A percentile compares a stretch with the other conserved stretches of the same genome.
phyloP scores from a whole-genome alignment of 2,329 filamentous ascomycete species.

The Pleurostoma richardsiae region DNA sequence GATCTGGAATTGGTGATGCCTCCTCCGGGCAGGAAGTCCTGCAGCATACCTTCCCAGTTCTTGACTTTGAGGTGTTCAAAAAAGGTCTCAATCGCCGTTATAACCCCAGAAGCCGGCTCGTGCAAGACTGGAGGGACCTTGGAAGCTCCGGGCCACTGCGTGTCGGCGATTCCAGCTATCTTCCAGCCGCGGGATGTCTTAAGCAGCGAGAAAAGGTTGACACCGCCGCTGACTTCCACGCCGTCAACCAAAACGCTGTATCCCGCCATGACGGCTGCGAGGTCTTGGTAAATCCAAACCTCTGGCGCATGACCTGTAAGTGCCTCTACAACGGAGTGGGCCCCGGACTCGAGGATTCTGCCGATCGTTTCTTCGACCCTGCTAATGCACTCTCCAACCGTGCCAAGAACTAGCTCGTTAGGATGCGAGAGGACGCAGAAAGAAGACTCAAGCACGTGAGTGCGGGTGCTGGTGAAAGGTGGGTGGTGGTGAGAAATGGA shows the following conservation, averaged over 20 bases:
- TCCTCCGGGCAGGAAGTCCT: neutral
- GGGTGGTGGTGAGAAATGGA: neutral
- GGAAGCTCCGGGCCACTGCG: neutral
- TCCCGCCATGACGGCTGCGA: neutral
- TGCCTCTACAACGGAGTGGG: neutral
- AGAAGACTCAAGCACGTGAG: neutral
- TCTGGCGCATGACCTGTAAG: neutral
- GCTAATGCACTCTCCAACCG: neutral
- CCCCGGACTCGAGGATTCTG: neutral
- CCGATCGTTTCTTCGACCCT: neutral
- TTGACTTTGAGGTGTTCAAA: neutral
- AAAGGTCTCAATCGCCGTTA: neutral
- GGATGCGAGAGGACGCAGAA: neutral
- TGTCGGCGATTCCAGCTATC: neutral
- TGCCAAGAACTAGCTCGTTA: neutral
- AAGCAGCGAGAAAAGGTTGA: neutral
- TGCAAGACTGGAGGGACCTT: neutral
- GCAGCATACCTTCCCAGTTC: neutral
- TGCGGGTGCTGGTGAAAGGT: neutral
- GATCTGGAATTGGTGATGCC: neutral
- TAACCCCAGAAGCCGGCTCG: neutral
- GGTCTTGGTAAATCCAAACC: neutral
- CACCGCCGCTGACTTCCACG: neutral
- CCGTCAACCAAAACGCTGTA: neutral
- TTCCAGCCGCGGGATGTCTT: neutral